A percentile compares a stretch with the other conserved stretches of the same genome.
Evolutionary conservation across 2,329 filamentous ascomycete genomes (phyloP).

Genomic region (Microcyclospora pomicola): DNA sequence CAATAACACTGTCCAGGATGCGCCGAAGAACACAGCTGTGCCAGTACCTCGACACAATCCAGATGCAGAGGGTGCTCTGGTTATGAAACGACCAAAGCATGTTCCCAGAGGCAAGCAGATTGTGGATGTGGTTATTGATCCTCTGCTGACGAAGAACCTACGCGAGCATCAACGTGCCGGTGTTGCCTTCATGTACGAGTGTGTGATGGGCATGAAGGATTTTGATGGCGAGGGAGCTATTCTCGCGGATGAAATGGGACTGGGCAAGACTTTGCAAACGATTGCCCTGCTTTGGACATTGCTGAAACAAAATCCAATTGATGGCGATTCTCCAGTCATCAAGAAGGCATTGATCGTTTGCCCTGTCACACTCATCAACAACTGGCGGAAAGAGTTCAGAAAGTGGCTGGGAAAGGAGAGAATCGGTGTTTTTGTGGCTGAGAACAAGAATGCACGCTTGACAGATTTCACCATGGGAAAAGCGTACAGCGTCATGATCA

Average conservation of each 20-base stretch:
- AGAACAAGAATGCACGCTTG: constrained; percentile 45
- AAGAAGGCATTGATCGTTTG: constrained; percentile 61
- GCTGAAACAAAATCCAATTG: constrained; percentile 55
- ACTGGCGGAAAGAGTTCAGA: constrained; percentile 59
- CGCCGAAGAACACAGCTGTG: constrained; percentile 31
- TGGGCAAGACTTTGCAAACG: constrained; percentile 61
- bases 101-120: constrained; percentile 49
- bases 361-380: constrained; percentile 56
- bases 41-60: constrained; percentile 55
- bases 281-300: constrained; percentile 60
- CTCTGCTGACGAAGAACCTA: constrained; percentile 47
- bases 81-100: constrained; percentile 49
- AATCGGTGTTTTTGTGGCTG: constrained; percentile 54
- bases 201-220: constrained; percentile 57
- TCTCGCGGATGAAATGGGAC: constrained; percentile 61
- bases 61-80: constrained; percentile 42
- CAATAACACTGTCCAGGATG: constrained; percentile 27
- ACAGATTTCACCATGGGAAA: constrained; percentile 56
- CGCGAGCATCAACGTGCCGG: constrained; percentile 56
- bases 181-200: constrained; percentile 59
- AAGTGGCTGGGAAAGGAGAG: constrained; percentile 62
- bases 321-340: constrained; percentile 45
- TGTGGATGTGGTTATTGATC: constrained; percentile 61
- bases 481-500: constrained; percentile 57
- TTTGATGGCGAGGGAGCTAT: constrained; percentile 56